These are phyloP conservation scores for Dryas drummondii DNA, from an alignment of 306 rosid genomes.

Conservation along the genomic window DNA sequence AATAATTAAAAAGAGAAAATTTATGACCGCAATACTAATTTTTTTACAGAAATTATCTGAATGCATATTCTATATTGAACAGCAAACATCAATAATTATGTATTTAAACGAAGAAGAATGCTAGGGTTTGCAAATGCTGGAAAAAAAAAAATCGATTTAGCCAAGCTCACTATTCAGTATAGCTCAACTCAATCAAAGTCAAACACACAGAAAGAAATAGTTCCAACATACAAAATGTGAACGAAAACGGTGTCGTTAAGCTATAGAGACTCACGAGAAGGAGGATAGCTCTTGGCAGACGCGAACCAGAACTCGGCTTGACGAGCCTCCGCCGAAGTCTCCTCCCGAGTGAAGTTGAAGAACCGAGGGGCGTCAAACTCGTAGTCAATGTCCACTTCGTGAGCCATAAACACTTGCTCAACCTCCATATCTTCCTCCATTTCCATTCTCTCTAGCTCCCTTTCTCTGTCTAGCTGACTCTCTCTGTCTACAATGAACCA, in stretches of 20 bases:
- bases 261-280: slow-evolving; percentile 50
- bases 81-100: neutral
- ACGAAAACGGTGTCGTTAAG: neutral
- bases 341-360: slow-evolving; percentile 48
- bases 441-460: slow-evolving; percentile 22
- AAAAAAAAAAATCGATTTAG: neutral
- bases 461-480: slow-evolving; percentile 2
- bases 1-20: too few species aligned
- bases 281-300: slow-evolving; percentile 49
- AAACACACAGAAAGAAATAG: neutral
- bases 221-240: neutral
- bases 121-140: slow-evolving; percentile 1
- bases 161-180: neutral
- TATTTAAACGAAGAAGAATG: neutral
- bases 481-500: slow-evolving; percentile 19
- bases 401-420: slow-evolving; percentile 45
- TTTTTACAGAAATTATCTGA: neutral
- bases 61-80: neutral
- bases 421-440: slow-evolving; percentile 52
- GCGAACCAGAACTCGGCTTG: slow-evolving; percentile 57
- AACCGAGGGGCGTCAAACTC: slow-evolving; percentile 51
- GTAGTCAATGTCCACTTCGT: slow-evolving; percentile 54
- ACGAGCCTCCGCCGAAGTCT: slow-evolving; percentile 46
- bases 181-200: neutral
- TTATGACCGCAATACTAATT: neutral